Evolutionary conservation across 768 basidiomycete genomes (phyloP), one percentile per base, ranked within the genome.

Genomic region (Inosperma sp.): DNA sequence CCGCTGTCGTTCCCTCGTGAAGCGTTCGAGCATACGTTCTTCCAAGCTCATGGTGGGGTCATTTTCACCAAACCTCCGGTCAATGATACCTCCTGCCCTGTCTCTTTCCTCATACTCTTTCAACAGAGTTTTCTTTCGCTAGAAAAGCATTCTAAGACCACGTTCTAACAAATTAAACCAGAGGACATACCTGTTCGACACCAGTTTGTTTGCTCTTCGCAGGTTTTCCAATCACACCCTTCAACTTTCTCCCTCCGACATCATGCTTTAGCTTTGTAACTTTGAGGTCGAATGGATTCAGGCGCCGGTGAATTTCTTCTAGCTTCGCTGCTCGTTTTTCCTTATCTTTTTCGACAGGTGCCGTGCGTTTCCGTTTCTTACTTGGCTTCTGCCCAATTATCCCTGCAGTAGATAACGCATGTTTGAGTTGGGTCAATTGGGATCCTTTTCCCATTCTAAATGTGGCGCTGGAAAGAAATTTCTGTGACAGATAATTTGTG

Each of bases 11-110:
- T 98, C 94, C 56, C 79, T 79, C 8, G 94, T 97, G 65, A 97
- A 98, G 25, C 96, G 86, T 67, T 95, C 93, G 30, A 97, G 76
- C 86, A 97, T 97, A 54, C 93, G 86, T 57, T 98, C 95, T 65
- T 99, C 96, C 26, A 93, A 74, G n/a, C 88, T 85, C 80, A 98
- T 83, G 8, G 83, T 78, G 2, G 93, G 84, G 55, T 98, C 84
- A 63, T 90, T 85, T 78, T 99, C 96, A 70, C 96, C 96, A 63
- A 98, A 97, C 16, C 96, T 86, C 45, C 91, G 81, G 68, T 99
- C 96, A 50, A 94, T 72, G 51, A 99, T 84, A 5, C 93, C 90
- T 5, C 93, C 94, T 8, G 87, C 83, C 56, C 83, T 86, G 41
- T 81, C 83, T 57, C 83, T 86, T 43, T 87, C 80, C 53, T 91